These are phyloP conservation scores for Neurospora sublineolata DNA, from an alignment of 495 filamentous ascomycete genomes.

Conservation along the genomic window DNA sequence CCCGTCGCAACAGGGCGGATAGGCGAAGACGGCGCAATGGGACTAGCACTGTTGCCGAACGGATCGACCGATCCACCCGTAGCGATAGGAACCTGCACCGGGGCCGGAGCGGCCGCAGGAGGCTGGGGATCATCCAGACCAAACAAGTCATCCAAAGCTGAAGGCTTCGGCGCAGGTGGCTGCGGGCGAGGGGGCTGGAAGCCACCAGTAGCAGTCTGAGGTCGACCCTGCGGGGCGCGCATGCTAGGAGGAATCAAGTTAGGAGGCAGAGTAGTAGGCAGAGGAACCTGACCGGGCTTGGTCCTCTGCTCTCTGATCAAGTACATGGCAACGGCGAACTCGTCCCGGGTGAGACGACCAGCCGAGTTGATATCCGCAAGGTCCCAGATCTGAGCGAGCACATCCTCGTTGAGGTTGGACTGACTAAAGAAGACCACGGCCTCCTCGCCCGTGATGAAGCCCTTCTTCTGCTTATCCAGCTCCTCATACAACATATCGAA, in stretches of 20 bases:
- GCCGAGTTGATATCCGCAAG: slow-evolving; percentile 88
- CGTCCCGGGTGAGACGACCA: slow-evolving; percentile 72
- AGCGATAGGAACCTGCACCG: slow-evolving; percentile 51
- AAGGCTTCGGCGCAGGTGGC: slow-evolving; percentile 43
- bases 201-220: slow-evolving; percentile 32
- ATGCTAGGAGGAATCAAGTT: slow-evolving; percentile 82
- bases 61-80: slow-evolving; percentile 63
- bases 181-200: slow-evolving; percentile 36
- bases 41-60: slow-evolving; percentile 39
- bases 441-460: slow-evolving; percentile 82
- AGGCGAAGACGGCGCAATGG: slow-evolving; percentile 41
- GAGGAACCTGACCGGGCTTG: slow-evolving; percentile 42
- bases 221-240: slow-evolving; percentile 47
- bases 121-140: slow-evolving; percentile 63
- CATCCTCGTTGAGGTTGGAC: slow-evolving; percentile 79
- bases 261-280: slow-evolving; percentile 66
- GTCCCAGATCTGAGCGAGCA: slow-evolving; percentile 94
- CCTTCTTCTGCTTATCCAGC: slow-evolving; percentile 66
- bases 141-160: slow-evolving; percentile 84
- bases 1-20: slow-evolving; percentile 34
- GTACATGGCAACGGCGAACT: slow-evolving; percentile 97
- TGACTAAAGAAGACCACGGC: slow-evolving; percentile 92
- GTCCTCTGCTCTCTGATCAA: slow-evolving; percentile 79
- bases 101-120: slow-evolving; percentile 31
- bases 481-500: slow-evolving; percentile 78